phyloP scores from a whole-genome alignment of 768 basidiomycete genomes.

The Mycena floridula region DNA sequence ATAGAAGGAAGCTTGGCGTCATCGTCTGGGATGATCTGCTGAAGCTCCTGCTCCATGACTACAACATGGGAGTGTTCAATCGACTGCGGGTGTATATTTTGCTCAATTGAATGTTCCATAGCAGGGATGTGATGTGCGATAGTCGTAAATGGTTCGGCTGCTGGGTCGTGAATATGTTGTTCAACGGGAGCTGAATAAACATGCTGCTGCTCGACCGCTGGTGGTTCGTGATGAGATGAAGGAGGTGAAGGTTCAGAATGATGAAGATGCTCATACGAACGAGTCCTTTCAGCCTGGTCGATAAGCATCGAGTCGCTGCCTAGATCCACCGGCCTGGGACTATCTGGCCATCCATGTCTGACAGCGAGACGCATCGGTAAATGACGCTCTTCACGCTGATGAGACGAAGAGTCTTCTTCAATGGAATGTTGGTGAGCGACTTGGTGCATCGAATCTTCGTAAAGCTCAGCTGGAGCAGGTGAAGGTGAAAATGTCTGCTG shows the following conservation, averaged over 20 bases:
- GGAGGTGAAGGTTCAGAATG: too few relatives aligned
- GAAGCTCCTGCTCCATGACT: too few relatives aligned
- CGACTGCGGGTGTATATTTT: too few relatives aligned
- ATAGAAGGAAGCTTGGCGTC: conserved; percentile 3
- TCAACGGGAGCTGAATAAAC: not conserved
- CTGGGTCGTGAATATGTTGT: not conserved
- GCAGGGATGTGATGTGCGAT: too few relatives aligned
- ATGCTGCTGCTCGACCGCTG: too few relatives aligned
- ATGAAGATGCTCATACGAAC: too few relatives aligned
- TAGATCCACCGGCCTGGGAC: not conserved
- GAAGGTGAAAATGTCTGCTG: not conserved
- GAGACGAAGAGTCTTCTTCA: not conserved
- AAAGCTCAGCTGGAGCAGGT: not conserved
- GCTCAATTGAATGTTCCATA: too few relatives aligned
- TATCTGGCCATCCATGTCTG: not conserved
- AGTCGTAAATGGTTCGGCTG: not conserved
- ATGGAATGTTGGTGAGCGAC: not conserved
- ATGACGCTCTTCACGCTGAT: not conserved
- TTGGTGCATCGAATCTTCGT: not conserved
- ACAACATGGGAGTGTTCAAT: too few relatives aligned
- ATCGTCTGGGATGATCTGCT: conserved; percentile 1
- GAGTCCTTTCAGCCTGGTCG: too few relatives aligned
- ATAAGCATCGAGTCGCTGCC: not conserved
- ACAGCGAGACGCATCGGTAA: not conserved
- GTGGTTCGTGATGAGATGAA: too few relatives aligned